A percentile compares a stretch with the other conserved stretches of the same genome.
These are phyloP conservation scores for Megacollybia platyphylla DNA, from an alignment of 1,284 basidiomycete species.

Conservation along the genomic window DNA sequence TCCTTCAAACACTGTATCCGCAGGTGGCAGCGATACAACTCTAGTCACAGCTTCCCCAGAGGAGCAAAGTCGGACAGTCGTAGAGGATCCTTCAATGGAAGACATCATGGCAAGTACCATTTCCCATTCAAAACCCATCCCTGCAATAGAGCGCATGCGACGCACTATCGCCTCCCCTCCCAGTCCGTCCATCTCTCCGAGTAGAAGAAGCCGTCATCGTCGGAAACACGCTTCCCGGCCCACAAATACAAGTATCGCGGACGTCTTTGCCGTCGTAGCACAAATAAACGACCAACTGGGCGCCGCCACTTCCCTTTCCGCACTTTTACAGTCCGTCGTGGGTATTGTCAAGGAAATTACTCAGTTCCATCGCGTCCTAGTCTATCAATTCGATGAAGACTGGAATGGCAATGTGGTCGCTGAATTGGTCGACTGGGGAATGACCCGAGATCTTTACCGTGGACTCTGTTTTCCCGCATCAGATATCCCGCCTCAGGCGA, in stretches of 20 bases:
- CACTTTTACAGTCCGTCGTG: conserved; percentile 68
- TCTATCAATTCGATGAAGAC: conserved; percentile 77
- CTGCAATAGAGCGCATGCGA: conserved; percentile 61
- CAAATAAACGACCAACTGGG: conserved; percentile 83
- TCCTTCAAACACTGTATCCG: too few species aligned
- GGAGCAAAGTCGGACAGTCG: conserved; percentile 20
- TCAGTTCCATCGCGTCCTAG: conserved; percentile 76
- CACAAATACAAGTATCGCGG: conserved; percentile 23
- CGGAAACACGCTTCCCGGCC: conserved; percentile 11
- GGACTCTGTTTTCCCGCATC: conserved; percentile 59
- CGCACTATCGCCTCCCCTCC: conserved; percentile 21
- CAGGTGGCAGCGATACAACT: too few species aligned
- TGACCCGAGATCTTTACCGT: conserved; percentile 48
- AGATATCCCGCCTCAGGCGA: conserved; percentile 39
- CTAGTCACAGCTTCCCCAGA: too few species aligned
- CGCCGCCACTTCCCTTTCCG: conserved; percentile 54
- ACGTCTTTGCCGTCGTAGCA: conserved; percentile 69
- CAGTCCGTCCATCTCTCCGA: conserved; percentile 3
- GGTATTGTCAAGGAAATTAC: conserved; percentile 77
- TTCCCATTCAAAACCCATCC: conserved; percentile 59
- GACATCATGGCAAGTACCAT: conserved; percentile 71
- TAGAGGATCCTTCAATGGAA: conserved; percentile 39
- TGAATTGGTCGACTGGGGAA: conserved; percentile 43
- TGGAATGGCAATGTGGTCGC: conserved; percentile 75
- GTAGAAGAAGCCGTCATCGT: conserved; percentile 3